Evolutionary conservation across 2,329 filamentous ascomycete species (phyloP).

Genomic region (Ceratocystis alfenasii): DNA sequence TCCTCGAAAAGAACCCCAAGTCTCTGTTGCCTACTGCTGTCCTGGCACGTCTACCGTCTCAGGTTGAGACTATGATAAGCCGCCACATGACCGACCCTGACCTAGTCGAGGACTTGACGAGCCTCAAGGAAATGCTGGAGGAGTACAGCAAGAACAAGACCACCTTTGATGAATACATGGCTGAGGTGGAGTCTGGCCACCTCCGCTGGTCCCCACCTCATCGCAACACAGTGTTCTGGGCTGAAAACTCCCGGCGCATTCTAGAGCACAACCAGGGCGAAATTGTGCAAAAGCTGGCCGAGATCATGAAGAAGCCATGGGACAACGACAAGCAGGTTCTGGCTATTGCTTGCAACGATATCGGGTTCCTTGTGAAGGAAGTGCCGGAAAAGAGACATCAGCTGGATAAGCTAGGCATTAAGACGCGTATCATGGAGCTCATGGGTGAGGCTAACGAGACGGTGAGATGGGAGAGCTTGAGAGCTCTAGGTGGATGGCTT

Average conservation of each 20-base stretch:
- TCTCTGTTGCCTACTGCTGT: slow-evolving; percentile 72
- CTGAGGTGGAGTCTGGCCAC: slow-evolving; percentile 75
- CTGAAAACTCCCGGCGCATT: slow-evolving; percentile 78
- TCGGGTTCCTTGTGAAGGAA: slow-evolving; percentile 78
- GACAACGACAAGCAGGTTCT: slow-evolving; percentile 76
- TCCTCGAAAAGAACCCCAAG: slow-evolving; percentile 59
- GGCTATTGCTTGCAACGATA: slow-evolving; percentile 85
- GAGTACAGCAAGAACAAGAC: slow-evolving; percentile 60
- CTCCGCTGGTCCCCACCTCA: slow-evolving; percentile 89
- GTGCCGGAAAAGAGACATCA: slow-evolving; percentile 70
- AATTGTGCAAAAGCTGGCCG: slow-evolving; percentile 67
- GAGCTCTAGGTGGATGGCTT: slow-evolving; percentile 58
- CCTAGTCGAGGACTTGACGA: slow-evolving; percentile 49
- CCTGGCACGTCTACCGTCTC: slow-evolving; percentile 63
- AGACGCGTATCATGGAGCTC: slow-evolving; percentile 80
- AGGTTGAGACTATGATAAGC: slow-evolving; percentile 50
- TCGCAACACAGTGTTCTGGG: slow-evolving; percentile 77
- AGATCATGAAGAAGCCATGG: slow-evolving; percentile 64
- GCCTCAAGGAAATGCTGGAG: slow-evolving; percentile 50
- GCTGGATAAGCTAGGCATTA: slow-evolving; percentile 74
- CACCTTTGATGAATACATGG: slow-evolving; percentile 79
- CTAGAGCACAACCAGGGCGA: slow-evolving; percentile 71
- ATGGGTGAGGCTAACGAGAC: slow-evolving; percentile 84
- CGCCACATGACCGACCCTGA: slow-evolving; percentile 55
- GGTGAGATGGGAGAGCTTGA: slow-evolving; percentile 84